These are phyloP conservation scores for Nissolia schottii DNA, from an alignment of 306 rosid genomes.

Conservation along the genomic window DNA sequence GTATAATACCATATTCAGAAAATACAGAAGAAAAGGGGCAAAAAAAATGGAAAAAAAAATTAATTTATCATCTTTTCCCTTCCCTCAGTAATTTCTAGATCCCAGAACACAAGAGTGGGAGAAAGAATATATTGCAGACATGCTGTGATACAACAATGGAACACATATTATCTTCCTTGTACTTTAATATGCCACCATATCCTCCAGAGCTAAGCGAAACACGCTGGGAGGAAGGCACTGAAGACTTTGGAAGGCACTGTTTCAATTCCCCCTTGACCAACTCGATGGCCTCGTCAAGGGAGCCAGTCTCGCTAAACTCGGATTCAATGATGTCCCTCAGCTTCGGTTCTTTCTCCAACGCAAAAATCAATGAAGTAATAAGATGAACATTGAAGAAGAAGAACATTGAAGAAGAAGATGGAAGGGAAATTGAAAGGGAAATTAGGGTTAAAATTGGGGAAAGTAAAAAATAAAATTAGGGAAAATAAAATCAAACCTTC, in stretches of 20 bases:
- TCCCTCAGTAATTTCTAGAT: neutral
- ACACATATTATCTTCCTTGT: slow-evolving; percentile 15
- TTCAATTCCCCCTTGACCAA: slow-evolving; percentile 84
- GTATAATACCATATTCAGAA: neutral
- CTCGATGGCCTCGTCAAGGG: slow-evolving; percentile 72
- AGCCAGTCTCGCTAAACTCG: slow-evolving; percentile 74
- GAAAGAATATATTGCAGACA: slow-evolving; percentile 29
- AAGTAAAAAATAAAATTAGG: too few relatives aligned
- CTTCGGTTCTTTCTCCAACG: slow-evolving; percentile 71
- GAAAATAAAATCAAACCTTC: too few relatives aligned
- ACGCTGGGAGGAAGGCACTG: slow-evolving; percentile 67
- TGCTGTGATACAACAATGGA: slow-evolving; percentile 32
- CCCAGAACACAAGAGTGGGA: slow-evolving; percentile 14
- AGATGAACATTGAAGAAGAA: too few relatives aligned
- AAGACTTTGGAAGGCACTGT: slow-evolving; percentile 75
- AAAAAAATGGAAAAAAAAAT: neutral
- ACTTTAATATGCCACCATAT: slow-evolving; percentile 57
- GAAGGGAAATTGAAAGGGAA: too few relatives aligned
- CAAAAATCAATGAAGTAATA: too few relatives aligned
- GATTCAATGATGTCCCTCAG: slow-evolving; percentile 78
- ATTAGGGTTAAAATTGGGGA: too few relatives aligned
- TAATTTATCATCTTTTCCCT: neutral
- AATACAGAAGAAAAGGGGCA: neutral
- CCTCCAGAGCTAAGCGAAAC: slow-evolving; percentile 75
- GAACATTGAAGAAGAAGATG: too few relatives aligned